Conservation (phyloP, 192 early-diverging fungal species). For the Backusella mclennaniae region DNA sequence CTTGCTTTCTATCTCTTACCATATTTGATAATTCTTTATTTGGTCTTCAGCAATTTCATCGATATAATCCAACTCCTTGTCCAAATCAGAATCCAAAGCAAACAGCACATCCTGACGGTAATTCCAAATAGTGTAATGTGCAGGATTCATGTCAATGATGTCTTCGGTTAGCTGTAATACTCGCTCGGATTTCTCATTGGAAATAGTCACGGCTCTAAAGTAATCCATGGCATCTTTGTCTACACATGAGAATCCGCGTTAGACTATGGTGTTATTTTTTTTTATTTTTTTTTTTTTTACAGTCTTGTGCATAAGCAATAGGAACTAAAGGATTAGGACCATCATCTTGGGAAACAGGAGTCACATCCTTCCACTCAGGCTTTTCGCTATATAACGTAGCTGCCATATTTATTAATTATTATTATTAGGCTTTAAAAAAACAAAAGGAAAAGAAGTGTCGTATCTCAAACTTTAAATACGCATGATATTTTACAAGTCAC, state of each 20-base stretch:
- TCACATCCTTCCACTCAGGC: slow-evolving; percentile 62
- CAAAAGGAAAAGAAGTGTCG: background rate
- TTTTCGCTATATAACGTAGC: slow-evolving; percentile 29
- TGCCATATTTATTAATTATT: background rate
- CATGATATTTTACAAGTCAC: background rate
- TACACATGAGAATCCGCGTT: slow-evolving; percentile 20
- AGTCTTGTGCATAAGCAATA: slow-evolving; percentile 78
- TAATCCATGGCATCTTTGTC: slow-evolving; percentile 82
- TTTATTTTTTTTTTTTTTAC: slow-evolving; percentile 40
- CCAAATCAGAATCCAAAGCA: slow-evolving; percentile 62
- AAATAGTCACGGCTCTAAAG: slow-evolving; percentile 74
- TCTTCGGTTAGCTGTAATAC: slow-evolving; percentile 78
- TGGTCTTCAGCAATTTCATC: slow-evolving; percentile 65
- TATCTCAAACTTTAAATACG: background rate
- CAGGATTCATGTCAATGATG: slow-evolving; percentile 84
- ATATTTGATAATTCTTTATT: slow-evolving; percentile 96
- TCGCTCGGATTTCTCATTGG: slow-evolving; percentile 75
- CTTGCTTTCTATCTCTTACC: slow-evolving; percentile 47
- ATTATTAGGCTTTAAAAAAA: background rate
- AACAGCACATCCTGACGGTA: slow-evolving; percentile 83
- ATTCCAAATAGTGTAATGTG: slow-evolving; percentile 96
- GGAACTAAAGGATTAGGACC: slow-evolving; percentile 77
- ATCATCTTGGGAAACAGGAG: slow-evolving; percentile 74
- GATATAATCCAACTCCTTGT: slow-evolving; percentile 77
- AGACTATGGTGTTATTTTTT: background rate